Conservation (phyloP, 345 rosid genomes). For the Psidium guajava region DNA sequence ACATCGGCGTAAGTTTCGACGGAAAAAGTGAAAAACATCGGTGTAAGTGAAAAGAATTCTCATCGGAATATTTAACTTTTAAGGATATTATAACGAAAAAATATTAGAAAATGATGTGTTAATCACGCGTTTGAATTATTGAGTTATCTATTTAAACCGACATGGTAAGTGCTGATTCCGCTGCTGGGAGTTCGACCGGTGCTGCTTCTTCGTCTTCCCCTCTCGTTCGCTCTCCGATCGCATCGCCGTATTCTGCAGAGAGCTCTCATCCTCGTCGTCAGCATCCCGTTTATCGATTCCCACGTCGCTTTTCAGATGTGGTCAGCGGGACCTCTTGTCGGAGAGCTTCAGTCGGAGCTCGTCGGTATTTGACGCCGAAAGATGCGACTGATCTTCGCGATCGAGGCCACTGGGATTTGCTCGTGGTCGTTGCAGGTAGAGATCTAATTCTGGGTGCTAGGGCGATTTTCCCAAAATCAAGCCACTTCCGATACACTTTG, state of each 20-base stretch:
- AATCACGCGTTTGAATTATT: not conserved
- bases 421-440: not conserved
- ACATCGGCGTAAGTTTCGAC: not conserved
- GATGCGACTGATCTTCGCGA: not conserved
- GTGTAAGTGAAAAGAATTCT: not conserved
- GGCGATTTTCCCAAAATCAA: not conserved
- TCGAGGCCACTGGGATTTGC: not conserved
- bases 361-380: not conserved
- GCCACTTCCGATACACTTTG: not conserved
- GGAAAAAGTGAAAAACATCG: not conserved
- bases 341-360: not conserved
- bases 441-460: not conserved
- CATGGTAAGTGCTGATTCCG: not conserved
- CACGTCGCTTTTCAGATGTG: not conserved
- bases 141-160: not conserved
- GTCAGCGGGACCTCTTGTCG: not conserved
- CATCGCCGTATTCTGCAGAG: not conserved
- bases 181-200: not conserved
- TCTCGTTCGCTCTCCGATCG: not conserved
- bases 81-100: not conserved
- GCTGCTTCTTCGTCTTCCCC: not conserved
- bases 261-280: not conserved
- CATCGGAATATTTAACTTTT: not conserved
- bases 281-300: not conserved
- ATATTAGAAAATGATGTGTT: not conserved